Evolutionary conservation across 768 basidiomycete genomes (phyloP).

Genomic region (Obba rivulosa): DNA sequence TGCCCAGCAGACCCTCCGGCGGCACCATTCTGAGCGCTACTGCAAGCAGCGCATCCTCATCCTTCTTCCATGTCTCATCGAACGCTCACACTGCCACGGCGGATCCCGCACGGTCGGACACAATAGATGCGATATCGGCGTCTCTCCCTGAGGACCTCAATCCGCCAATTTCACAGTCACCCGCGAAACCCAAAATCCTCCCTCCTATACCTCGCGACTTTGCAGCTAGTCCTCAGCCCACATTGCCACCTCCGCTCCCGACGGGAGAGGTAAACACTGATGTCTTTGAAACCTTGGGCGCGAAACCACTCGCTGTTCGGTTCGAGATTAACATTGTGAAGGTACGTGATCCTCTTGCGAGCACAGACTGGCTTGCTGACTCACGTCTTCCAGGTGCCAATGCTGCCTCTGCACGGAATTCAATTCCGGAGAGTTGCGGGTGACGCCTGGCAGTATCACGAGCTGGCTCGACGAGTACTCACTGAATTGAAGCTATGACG

Average conservation of each 20-base stretch:
- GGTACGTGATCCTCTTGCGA: conserved; percentile 40
- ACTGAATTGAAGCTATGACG: conserved; percentile 79
- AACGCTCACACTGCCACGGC: conserved; percentile 38
- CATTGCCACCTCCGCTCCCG: conserved; percentile 44
- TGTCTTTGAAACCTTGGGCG: conserved; percentile 67
- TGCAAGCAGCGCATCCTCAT: conserved; percentile 73
- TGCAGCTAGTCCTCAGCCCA: conserved; percentile 27
- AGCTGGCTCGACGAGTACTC: conserved; percentile 83
- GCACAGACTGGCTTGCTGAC: neutral
- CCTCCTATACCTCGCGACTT: conserved; percentile 81
- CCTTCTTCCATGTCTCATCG: conserved; percentile 78
- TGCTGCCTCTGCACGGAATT: conserved; percentile 89
- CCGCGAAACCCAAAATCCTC: conserved; percentile 58
- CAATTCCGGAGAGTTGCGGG: conserved; percentile 90
- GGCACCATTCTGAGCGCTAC: conserved; percentile 54
- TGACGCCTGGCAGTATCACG: conserved; percentile 96
- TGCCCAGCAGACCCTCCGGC: conserved; percentile 37
- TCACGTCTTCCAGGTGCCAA: conserved; percentile 64
- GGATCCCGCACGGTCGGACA: conserved; percentile 28
- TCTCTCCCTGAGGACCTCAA: conserved; percentile 14
- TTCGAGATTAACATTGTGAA: conserved; percentile 98
- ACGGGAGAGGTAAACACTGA: conserved; percentile 65
- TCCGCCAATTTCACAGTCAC: conserved; percentile 39
- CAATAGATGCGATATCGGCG: conserved; percentile 11
- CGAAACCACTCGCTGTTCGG: conserved; percentile 79